Conservation (phyloP, 345 rosid species). For the Carallia brachiata region DNA sequence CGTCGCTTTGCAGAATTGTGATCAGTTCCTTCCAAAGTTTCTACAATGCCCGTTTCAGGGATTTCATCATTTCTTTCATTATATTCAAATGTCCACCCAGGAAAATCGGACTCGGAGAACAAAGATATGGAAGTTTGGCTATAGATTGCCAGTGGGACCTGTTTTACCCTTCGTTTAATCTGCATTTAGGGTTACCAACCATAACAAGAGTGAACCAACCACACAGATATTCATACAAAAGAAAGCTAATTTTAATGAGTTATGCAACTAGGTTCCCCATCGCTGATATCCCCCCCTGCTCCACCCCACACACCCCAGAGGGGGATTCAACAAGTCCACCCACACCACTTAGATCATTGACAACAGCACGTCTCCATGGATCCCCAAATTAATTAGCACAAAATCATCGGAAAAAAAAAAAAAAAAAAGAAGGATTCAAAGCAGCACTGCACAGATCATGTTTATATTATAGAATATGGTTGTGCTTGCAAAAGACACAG, state of each 20-base stretch:
- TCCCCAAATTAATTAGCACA: neutral
- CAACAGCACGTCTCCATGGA: too few relatives aligned
- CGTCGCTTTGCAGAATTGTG: conserved; percentile 32
- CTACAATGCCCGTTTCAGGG: neutral
- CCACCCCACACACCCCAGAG: too few relatives aligned
- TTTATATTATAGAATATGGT: neutral
- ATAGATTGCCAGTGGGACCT: conserved; percentile 84
- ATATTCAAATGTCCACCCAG: conserved; percentile 70
- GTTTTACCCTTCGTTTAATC: conserved; percentile 82
- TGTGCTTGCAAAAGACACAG: neutral
- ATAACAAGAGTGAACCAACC: neutral
- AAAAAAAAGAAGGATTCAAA: neutral
- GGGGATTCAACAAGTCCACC: too few relatives aligned
- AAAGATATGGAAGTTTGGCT: conserved; percentile 54
- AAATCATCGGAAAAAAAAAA: neutral
- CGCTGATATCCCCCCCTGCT: too few relatives aligned
- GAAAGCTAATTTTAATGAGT: neutral
- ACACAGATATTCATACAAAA: neutral
- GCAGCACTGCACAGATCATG: neutral
- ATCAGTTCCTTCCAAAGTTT: conserved; percentile 15
- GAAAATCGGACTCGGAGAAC: conserved; percentile 71
- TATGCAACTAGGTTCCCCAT: too few relatives aligned
- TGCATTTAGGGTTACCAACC: conserved; percentile 23
- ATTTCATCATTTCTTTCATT: conserved; percentile 24
- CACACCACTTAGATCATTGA: too few relatives aligned